Percentiles rank a stretch among this genome's conserved stretches.
These are phyloP conservation scores for Trichomonas vaginalis DNA, from an alignment of 208 protist species.

Conservation along the genomic window DNA sequence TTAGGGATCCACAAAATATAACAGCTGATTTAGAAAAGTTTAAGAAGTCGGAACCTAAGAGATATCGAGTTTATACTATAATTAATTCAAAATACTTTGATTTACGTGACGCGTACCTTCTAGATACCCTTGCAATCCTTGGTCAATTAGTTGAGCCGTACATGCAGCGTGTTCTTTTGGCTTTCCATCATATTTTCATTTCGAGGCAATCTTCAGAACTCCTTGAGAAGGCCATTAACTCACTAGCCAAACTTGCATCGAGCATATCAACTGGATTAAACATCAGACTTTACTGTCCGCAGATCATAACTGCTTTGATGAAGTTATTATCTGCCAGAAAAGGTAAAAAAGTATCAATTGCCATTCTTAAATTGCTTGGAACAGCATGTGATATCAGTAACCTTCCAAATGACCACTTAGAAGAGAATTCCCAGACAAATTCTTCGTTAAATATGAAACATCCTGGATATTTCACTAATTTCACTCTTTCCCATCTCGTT, in stretches of 20 bases:
- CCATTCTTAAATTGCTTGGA: neutral
- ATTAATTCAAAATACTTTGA: neutral
- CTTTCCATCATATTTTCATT: neutral
- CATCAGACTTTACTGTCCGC: neutral
- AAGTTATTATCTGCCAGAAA: neutral
- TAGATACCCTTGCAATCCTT: neutral
- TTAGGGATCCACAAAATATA: neutral
- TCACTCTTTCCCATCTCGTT: constrained; percentile 4
- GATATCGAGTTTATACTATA: neutral
- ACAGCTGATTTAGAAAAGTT: neutral
- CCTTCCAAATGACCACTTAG: neutral
- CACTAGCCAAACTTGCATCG: neutral
- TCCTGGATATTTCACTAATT: neutral
- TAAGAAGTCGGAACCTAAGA: neutral
- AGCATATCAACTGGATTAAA: neutral
- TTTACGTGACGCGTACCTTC: neutral
- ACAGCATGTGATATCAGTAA: neutral
- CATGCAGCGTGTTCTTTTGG: neutral
- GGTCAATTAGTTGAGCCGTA: neutral
- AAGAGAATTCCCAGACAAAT: neutral
- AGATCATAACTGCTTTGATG: neutral
- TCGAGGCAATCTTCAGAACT: neutral
- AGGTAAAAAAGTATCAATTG: neutral
- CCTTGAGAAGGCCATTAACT: neutral
- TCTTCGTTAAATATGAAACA: neutral